phyloP scores from a whole-genome alignment of 306 rosid genomes.

The Canavalia gladiata region DNA sequence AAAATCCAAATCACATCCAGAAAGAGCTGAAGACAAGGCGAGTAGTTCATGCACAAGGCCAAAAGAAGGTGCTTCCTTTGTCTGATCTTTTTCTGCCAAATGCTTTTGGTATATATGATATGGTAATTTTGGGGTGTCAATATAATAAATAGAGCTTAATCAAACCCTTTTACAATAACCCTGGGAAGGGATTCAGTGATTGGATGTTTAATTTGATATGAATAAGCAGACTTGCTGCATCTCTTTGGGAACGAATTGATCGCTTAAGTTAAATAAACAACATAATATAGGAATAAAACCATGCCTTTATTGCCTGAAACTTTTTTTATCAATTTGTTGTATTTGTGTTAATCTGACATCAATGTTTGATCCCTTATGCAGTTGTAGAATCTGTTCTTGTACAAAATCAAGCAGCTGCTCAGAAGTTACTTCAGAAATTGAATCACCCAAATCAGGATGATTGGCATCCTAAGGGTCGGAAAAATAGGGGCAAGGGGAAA shows the following conservation, averaged over 20 bases:
- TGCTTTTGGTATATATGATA: constrained; percentile 26
- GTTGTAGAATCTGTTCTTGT: constrained; percentile 83
- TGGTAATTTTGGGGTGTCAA: constrained; percentile 30
- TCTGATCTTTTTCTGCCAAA: constrained; percentile 23
- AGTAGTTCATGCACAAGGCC: constrained; percentile 82
- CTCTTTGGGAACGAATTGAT: constrained; percentile 26
- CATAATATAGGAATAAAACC: background rate
- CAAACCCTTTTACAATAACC: constrained; percentile 9
- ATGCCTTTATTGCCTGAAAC: constrained; percentile 6
- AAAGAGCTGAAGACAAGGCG: constrained; percentile 73
- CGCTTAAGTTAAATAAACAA: background rate
- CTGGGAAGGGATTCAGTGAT: background rate
- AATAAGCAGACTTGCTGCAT: constrained; percentile 3
- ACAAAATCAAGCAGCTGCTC: constrained; percentile 96
- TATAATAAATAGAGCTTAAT: background rate
- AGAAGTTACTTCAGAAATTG: constrained; percentile 85
- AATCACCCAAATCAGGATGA: constrained; percentile 59
- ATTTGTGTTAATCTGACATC: background rate
- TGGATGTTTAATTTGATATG: constrained; percentile 9
- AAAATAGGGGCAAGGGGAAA: constrained; percentile 68
- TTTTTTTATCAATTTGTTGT: background rate
- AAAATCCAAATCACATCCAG: constrained; percentile 49
- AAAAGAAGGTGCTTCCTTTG: constrained; percentile 76
- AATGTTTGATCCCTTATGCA: constrained; percentile 44
- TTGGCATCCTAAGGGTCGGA: constrained; percentile 57